Percentiles rank a stretch among this genome's conserved stretches.
phyloP scores from a whole-genome alignment of 306 rosid genomes.

The Cicer yamashitae region DNA sequence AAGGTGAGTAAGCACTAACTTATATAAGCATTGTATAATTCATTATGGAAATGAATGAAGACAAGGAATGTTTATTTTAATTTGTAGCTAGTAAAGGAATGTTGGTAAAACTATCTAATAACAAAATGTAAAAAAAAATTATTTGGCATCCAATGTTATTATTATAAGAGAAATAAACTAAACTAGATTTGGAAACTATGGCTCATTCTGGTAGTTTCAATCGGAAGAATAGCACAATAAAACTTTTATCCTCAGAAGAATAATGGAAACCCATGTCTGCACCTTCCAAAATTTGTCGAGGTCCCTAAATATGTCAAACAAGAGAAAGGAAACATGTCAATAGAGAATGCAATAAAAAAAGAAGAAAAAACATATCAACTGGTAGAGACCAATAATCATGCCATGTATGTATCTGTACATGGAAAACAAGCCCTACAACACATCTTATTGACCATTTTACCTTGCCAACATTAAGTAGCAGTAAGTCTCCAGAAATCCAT shows the following conservation, averaged over 20 bases:
- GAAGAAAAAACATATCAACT: not conserved
- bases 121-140: not conserved
- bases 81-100: too few species aligned
- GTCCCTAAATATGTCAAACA: constrained; percentile 60
- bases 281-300: constrained; percentile 78
- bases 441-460: constrained; percentile 49
- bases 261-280: constrained; percentile 91
- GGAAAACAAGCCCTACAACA: constrained; percentile 20
- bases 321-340: constrained; percentile 19
- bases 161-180: not conserved
- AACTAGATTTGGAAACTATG: not conserved
- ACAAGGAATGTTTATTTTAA: too few species aligned
- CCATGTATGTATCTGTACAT: not conserved
- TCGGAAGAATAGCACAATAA: constrained; percentile 83
- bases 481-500: constrained; percentile 95
- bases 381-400: constrained; percentile 7
- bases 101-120: constrained; percentile 41
- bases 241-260: constrained; percentile 76
- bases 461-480: constrained; percentile 78
- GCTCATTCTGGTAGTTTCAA: constrained; percentile 79
- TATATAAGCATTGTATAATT: too few species aligned
- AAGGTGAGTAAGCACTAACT: too few species aligned
- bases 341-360: not conserved
- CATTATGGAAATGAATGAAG: too few species aligned
- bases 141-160: not conserved